A percentile compares a stretch with the other conserved stretches of the same genome.
phyloP scores from a whole-genome alignment of 768 basidiomycete genomes.

The Russula sp. region DNA sequence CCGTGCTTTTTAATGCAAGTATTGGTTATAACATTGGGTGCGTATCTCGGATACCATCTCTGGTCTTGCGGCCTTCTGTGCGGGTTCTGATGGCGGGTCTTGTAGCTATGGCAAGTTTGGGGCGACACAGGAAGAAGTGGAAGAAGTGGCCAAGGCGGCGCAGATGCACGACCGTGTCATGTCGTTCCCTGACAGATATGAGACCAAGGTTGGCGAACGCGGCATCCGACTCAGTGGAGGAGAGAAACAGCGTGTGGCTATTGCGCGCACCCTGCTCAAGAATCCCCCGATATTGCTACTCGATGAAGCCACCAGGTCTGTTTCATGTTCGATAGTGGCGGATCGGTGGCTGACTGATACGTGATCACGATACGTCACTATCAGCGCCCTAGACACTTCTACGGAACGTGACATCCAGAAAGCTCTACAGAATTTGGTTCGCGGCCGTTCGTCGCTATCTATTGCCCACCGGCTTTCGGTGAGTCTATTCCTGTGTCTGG shows the following conservation, averaged over 20 bases:
- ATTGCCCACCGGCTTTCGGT: slow-evolving; percentile 78
- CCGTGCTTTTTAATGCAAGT: slow-evolving; percentile 64
- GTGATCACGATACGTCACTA: neutral
- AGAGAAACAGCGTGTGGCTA: slow-evolving; percentile 85
- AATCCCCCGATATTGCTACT: slow-evolving; percentile 77
- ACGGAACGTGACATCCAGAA: slow-evolving; percentile 89
- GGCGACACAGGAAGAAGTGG: slow-evolving; percentile 64
- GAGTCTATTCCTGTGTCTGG: slow-evolving; percentile 11
- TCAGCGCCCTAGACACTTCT: slow-evolving; percentile 78
- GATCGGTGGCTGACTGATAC: neutral
- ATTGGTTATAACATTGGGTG: slow-evolving; percentile 72
- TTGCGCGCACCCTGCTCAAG: slow-evolving; percentile 82
- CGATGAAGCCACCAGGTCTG: slow-evolving; percentile 67
- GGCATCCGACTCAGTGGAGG: slow-evolving; percentile 82
- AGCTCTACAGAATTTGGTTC: slow-evolving; percentile 72
- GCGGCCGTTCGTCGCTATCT: slow-evolving; percentile 66
- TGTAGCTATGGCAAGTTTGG: slow-evolving; percentile 72
- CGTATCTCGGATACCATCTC: slow-evolving; percentile 21
- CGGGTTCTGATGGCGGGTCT: neutral
- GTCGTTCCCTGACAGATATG: slow-evolving; percentile 80
- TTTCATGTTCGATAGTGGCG: neutral
- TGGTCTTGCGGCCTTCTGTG: neutral
- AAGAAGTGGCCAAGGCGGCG: slow-evolving; percentile 71
- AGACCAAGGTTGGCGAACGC: slow-evolving; percentile 86
- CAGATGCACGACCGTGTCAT: slow-evolving; percentile 85